These are phyloP conservation scores for Coniochaeta hoffmannii DNA, from an alignment of 2,329 filamentous ascomycete genomes.

Conservation along the genomic window DNA sequence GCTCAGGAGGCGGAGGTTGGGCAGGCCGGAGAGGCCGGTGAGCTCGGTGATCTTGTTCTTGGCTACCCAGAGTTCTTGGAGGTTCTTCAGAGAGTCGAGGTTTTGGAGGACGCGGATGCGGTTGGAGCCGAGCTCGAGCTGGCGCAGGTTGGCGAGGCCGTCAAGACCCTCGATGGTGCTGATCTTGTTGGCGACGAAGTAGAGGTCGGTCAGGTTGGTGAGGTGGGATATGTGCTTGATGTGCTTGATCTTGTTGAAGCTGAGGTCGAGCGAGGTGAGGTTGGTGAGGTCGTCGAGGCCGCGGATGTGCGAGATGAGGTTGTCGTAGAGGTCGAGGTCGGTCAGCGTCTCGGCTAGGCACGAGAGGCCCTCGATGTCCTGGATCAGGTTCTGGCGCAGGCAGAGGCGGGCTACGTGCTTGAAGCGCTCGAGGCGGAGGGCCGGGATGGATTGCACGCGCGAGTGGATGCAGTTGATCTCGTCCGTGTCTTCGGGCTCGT, in stretches of 20 bases:
- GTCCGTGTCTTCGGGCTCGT: constrained; percentile 53
- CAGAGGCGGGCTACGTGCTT: constrained; percentile 68
- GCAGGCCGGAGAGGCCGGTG: constrained; percentile 64
- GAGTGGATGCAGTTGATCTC: constrained; percentile 90
- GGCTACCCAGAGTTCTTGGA: constrained; percentile 90
- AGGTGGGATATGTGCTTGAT: constrained; percentile 84
- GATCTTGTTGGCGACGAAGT: constrained; percentile 94
- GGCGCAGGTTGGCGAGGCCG: constrained; percentile 64
- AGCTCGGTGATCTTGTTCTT: constrained; percentile 95
- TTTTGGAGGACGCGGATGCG: constrained; percentile 84
- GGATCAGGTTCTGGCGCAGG: constrained; percentile 86
- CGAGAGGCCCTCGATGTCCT: constrained; percentile 68
- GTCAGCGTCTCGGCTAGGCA: constrained; percentile 58
- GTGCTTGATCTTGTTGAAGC: constrained; percentile 99
- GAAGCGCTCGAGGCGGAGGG: constrained; percentile 79
- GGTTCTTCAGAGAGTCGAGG: constrained; percentile 63
- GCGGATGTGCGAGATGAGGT: constrained; percentile 80
- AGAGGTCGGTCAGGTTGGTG: constrained; percentile 72
- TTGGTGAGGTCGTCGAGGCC: constrained; percentile 71
- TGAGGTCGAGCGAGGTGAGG: constrained; percentile 77
- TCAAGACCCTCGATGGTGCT: constrained; percentile 78
- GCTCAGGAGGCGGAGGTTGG: constrained; percentile 78
- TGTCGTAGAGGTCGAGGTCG: constrained; percentile 95
- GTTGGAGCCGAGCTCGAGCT: constrained; percentile 88
- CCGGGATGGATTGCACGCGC: constrained; percentile 69